Evolutionary conservation across 2,329 filamentous ascomycete genomes (phyloP).

Genomic region (Botrytis paeoniae): DNA sequence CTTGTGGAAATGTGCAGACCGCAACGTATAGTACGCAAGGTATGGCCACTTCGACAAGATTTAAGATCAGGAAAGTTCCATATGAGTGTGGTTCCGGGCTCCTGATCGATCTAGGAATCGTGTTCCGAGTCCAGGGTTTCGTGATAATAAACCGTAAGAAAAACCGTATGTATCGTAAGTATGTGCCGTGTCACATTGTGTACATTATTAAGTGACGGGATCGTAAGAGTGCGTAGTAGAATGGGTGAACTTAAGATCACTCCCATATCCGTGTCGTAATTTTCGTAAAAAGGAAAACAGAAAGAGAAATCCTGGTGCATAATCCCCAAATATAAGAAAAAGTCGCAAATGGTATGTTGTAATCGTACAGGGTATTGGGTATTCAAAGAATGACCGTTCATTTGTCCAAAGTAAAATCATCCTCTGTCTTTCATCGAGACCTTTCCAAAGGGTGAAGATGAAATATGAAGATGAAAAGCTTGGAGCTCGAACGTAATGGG

Average conservation of each 20-base stretch:
- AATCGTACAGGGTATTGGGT: constrained; percentile 6
- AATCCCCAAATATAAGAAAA: background rate
- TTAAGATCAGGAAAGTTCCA: background rate
- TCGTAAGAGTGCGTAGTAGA: background rate
- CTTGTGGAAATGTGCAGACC: background rate
- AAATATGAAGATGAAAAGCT: background rate
- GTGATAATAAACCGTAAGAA: background rate
- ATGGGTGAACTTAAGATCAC: background rate
- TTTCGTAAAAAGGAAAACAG: background rate
- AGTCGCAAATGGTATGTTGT: background rate
- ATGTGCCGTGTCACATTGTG: background rate
- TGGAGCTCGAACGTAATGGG: background rate
- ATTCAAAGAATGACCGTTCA: background rate
- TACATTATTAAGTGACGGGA: background rate
- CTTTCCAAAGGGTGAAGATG: background rate
- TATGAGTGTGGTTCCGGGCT: background rate
- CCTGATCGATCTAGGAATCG: background rate
- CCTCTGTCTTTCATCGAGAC: background rate
- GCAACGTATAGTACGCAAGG: background rate
- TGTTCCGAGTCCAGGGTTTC: constrained; percentile 1
- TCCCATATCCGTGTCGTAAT: background rate
- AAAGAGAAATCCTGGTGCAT: background rate
- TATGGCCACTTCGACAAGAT: background rate
- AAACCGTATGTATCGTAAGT: background rate
- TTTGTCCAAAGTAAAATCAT: background rate